Conservation (phyloP, 805 yeast species). For the Teunomyces gatunensis region DNA sequence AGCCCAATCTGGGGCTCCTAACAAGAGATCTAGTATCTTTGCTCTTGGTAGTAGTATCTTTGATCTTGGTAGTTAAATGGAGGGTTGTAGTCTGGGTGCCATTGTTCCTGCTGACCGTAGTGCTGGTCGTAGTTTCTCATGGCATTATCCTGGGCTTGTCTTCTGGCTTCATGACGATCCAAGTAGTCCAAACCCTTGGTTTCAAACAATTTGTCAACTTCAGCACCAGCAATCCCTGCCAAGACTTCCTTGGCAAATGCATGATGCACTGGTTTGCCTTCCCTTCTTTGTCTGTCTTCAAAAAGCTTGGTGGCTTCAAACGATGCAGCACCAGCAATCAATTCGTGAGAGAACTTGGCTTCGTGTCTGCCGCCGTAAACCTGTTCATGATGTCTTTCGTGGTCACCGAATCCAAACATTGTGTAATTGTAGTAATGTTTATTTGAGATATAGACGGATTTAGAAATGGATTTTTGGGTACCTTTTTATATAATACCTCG, state of each 20-base stretch:
- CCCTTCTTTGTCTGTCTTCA: conserved; percentile 30
- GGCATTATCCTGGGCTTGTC: conserved; percentile 22
- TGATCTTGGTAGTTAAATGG: conserved; percentile 26
- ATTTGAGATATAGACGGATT: neutral
- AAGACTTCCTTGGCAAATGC: conserved; percentile 27
- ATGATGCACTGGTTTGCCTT: conserved; percentile 32
- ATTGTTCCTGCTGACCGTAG: conserved; percentile 24
- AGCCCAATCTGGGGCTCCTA: no score
- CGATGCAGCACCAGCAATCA: conserved; percentile 33
- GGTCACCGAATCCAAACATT: conserved; percentile 27
- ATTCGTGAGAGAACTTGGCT: conserved; percentile 30
- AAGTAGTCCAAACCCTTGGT: conserved; percentile 33
- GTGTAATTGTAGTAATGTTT: conserved; percentile 4
- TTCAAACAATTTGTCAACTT: conserved; percentile 33
- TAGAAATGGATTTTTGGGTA: neutral
- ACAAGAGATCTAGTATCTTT: no score
- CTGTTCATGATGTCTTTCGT: conserved; percentile 16
- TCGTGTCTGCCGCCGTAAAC: conserved; percentile 30
- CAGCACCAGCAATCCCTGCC: conserved; percentile 31
- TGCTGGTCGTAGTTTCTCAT: conserved; percentile 23
- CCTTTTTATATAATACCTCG: neutral
- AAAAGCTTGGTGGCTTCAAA: conserved; percentile 30
- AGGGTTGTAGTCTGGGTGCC: conserved; percentile 26
- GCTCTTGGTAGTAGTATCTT: conserved; percentile 18
- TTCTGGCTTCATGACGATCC: conserved; percentile 23